Percentiles rank a stretch among this genome's conserved stretches.
Conservation (phyloP, 2,329 filamentous ascomycete genomes). For the Trichoderma koningiopsis region DNA sequence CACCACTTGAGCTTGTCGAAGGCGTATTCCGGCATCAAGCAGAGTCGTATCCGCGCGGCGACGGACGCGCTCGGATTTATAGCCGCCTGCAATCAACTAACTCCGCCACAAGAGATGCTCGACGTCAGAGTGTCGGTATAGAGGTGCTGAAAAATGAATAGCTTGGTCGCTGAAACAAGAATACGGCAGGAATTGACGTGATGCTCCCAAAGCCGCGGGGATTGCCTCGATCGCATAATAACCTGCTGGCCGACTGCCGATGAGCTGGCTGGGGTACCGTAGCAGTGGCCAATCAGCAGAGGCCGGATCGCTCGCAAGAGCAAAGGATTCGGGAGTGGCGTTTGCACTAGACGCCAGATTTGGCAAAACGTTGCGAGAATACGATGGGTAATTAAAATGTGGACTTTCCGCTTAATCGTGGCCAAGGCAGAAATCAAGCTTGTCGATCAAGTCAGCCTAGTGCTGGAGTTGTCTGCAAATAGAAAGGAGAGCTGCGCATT, state of each 20-base stretch:
- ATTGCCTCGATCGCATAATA: neutral
- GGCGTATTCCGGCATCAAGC: neutral
- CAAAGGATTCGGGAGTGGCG: neutral
- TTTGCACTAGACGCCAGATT: constrained; percentile 3
- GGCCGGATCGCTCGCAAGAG: constrained; percentile 17
- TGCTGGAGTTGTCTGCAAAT: neutral
- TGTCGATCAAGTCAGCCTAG: neutral
- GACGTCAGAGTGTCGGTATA: neutral
- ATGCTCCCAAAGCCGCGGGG: neutral
- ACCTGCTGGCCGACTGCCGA: neutral
- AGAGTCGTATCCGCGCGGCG: neutral
- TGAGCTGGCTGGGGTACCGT: neutral
- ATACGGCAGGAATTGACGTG: neutral
- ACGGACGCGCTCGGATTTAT: constrained; percentile 2
- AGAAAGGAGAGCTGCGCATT: neutral
- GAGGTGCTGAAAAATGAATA: neutral
- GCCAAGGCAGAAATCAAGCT: neutral
- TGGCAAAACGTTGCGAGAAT: constrained; percentile 15
- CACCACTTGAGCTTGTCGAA: neutral
- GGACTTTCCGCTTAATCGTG: neutral
- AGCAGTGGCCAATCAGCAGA: constrained; percentile 16
- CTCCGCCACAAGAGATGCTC: neutral
- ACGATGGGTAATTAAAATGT: neutral
- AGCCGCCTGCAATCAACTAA: neutral
- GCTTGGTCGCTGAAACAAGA: neutral